These are phyloP conservation scores for Hortiboletus campestris DNA, from an alignment of 768 basidiomycete species.

Conservation along the genomic window DNA sequence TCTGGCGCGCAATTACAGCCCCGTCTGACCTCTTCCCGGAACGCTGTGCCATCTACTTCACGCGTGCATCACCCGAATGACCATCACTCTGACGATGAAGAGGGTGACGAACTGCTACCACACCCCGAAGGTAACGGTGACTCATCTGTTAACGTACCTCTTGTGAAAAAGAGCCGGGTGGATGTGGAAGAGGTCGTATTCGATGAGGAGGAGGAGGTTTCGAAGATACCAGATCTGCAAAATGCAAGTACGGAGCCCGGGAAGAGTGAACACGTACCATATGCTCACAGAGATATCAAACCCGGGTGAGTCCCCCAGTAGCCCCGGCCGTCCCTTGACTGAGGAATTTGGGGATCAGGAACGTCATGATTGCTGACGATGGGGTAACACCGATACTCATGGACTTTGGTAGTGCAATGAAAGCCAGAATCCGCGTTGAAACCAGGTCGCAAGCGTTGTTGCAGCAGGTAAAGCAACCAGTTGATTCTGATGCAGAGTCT, in stretches of 20 bases:
- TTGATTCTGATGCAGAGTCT: neutral
- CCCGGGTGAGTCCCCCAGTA: constrained; percentile 65
- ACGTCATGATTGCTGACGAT: constrained; percentile 96
- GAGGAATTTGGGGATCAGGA: constrained; percentile 45
- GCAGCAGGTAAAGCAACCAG: constrained; percentile 65
- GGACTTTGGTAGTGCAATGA: constrained; percentile 94
- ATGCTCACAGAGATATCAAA: constrained; percentile 96
- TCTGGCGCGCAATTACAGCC: constrained; percentile 23
- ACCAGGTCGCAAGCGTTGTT: constrained; percentile 83
- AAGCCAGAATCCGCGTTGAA: constrained; percentile 79
- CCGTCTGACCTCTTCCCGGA: constrained; percentile 17
- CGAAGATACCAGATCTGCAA: constrained; percentile 40
- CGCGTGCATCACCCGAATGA: constrained; percentile 15
- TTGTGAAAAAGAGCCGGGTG: constrained; percentile 52
- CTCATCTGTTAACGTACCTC: constrained; percentile 49
- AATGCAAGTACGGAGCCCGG: constrained; percentile 37
- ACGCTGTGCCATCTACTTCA: constrained; percentile 22
- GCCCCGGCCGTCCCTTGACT: constrained; percentile 1
- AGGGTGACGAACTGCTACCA: constrained; percentile 70
- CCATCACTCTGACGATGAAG: constrained; percentile 49
- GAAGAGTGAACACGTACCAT: constrained; percentile 67
- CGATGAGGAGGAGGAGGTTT: constrained; percentile 67
- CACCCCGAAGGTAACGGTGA: constrained; percentile 67
- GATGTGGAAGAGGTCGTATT: constrained; percentile 65
- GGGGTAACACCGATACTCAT: constrained; percentile 84